These are phyloP conservation scores for Iris pallida DNA, from an alignment of 116 monocot genomes.

Conservation along the genomic window DNA sequence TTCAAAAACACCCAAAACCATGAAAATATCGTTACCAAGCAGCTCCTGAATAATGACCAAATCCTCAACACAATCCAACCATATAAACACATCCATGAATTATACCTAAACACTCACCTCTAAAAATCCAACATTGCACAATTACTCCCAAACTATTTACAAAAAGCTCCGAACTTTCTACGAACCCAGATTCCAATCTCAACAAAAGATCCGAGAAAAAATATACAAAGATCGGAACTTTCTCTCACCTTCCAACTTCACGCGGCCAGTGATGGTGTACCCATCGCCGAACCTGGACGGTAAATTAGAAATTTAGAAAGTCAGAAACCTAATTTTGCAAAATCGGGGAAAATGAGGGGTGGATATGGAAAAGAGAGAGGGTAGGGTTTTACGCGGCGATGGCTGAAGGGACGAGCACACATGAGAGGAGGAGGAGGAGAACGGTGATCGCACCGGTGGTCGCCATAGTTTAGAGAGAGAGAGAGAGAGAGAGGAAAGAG, in stretches of 20 bases:
- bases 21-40: too few species aligned
- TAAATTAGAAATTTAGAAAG: constrained; percentile 1
- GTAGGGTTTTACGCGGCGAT: constrained; percentile 5
- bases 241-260: constrained; percentile 49
- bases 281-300: constrained; percentile 49
- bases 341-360: background rate
- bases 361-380: background rate
- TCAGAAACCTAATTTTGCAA: background rate
- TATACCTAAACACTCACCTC: too few species aligned
- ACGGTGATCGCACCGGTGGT: constrained; percentile 5
- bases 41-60: too few species aligned
- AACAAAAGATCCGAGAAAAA: background rate
- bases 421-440: background rate
- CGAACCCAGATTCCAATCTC: too few species aligned
- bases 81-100: too few species aligned
- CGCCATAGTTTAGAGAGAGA: background rate
- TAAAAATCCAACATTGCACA: too few species aligned
- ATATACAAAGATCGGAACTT: background rate
- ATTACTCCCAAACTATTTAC: too few species aligned
- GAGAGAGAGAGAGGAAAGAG: too few species aligned
- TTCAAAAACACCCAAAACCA: too few species aligned
- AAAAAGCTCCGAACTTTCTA: too few species aligned
- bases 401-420: constrained; percentile 2
- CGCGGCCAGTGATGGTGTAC: constrained; percentile 49
- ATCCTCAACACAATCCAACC: too few species aligned